A percentile compares a stretch with the other conserved stretches of the same genome.
phyloP scores from a whole-genome alignment of 2,329 filamentous ascomycete species.

The Botryosphaeria dothidea region DNA sequence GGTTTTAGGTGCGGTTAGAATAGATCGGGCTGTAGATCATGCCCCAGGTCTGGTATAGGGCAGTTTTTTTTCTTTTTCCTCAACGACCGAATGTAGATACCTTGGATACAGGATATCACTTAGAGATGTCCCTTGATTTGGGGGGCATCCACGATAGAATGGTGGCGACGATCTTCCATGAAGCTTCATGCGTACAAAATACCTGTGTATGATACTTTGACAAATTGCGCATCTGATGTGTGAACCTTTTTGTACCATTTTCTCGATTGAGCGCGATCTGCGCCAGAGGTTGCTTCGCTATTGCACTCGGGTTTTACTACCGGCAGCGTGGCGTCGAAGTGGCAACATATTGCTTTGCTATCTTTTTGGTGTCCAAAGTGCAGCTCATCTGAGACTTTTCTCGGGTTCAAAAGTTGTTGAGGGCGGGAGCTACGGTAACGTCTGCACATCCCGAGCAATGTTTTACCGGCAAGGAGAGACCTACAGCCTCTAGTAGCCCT shows the following conservation, averaged over 20 bases:
- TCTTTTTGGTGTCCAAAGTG: background rate
- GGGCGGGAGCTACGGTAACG: background rate
- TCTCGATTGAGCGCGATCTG: background rate
- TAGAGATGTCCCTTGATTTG: background rate
- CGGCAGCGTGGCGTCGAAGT: background rate
- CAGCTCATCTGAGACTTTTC: background rate
- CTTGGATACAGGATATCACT: background rate
- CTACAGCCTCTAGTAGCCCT: background rate
- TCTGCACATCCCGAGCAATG: no score
- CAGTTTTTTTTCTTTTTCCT: no score
- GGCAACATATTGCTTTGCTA: constrained; percentile 11
- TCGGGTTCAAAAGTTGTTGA: background rate
- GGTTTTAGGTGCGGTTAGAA: background rate
- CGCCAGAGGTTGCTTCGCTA: background rate
- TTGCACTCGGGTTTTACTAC: background rate
- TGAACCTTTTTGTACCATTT: background rate
- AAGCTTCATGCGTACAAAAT: background rate
- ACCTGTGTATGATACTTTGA: no score
- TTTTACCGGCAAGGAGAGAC: background rate
- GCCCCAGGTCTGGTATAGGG: no score
- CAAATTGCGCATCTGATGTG: background rate
- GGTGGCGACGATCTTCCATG: background rate
- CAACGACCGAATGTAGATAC: background rate
- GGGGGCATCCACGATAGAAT: background rate
- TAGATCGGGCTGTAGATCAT: no score